Evolutionary conservation across 805 yeast genomes (phyloP).

Genomic region (Metschnikowia amazonensis): DNA sequence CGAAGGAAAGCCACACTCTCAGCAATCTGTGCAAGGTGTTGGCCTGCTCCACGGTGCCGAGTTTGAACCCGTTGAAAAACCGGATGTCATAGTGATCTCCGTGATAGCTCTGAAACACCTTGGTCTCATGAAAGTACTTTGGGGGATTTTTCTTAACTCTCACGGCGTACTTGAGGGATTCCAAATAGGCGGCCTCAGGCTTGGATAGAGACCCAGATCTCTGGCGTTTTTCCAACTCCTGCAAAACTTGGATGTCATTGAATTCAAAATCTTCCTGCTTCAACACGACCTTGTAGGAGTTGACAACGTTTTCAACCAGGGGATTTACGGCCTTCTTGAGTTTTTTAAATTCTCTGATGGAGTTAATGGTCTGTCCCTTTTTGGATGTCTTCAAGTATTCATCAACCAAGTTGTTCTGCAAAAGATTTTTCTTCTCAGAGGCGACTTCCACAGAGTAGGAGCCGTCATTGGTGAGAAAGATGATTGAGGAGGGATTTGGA

Average conservation of each 20-base stretch:
- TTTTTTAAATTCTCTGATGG: slow-evolving; percentile 20
- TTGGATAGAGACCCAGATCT: slow-evolving; percentile 6
- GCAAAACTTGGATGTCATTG: slow-evolving; percentile 19
- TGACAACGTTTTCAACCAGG: slow-evolving; percentile 22
- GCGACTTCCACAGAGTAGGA: slow-evolving; percentile 25
- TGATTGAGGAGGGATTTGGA: slow-evolving; percentile 28
- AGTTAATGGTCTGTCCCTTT: slow-evolving; percentile 13
- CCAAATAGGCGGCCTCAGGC: slow-evolving; percentile 13
- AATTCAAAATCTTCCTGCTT: slow-evolving; percentile 27
- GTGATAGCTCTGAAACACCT: slow-evolving; percentile 14
- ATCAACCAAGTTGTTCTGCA: slow-evolving; percentile 24
- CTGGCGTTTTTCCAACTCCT: slow-evolving; percentile 15
- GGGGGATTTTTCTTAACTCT: slow-evolving; percentile 18
- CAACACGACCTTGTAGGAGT: slow-evolving; percentile 26
- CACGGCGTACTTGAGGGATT: slow-evolving; percentile 13
- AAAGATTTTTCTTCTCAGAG: slow-evolving; percentile 14
- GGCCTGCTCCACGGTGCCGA: slow-evolving; percentile 19
- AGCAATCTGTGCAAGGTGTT: slow-evolving; percentile 22
- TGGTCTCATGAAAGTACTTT: slow-evolving; percentile 44
- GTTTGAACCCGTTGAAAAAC: slow-evolving; percentile 22
- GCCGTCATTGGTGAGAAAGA: slow-evolving; percentile 32
- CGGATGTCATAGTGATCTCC: slow-evolving; percentile 31
- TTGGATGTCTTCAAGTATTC: slow-evolving; percentile 13
- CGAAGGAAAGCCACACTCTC: slow-evolving; percentile 26
- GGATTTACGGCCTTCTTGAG: slow-evolving; percentile 21